Evolutionary conservation across 805 yeast species (phyloP), one percentile per base, ranked within the genome.

Genomic region (Cyberlindnera mississippiensis): DNA sequence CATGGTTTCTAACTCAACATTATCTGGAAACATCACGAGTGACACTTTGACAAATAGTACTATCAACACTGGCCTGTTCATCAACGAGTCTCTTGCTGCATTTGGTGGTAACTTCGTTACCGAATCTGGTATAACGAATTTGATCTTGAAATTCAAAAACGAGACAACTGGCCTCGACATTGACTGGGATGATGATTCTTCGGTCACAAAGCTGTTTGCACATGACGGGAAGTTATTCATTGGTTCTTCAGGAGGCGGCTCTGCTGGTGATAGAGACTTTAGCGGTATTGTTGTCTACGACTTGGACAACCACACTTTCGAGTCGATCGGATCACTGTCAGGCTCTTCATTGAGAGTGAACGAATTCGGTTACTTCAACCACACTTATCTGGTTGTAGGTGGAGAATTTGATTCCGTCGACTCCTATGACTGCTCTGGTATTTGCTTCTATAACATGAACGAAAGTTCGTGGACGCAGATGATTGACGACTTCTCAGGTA

Each of bases 381-480:
- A 63, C 7, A 64, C 72, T 2, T 52, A 68, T 15, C 62, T 88
- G 20, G 67, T 81, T 24, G 85, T 85, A 11, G 96, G 85, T 30
- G 96, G 97, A 18, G 68, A 73, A 33, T 88, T 85, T 57, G 72
- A 69, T 16, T 58, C 68, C 16, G 80, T 85, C 2, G 81, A 83
- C 0, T 64, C 76, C 4, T 62, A 73, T 26, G 60, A 64, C 19
- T 89, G 96, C 61, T 59, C 68, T 2, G 72, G 77, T 1, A 61
- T 90, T 28, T 89, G 96, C 59, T 63, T 82, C 28, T 86, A 76
- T 57, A 81, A 82, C 52, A 59, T 78, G 46, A 56, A 62, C 4
- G 66, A 69, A 26, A 64, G 75, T 0, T 64, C 80, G 16, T 82
- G 95, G 85, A 61, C 63, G 7, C 64, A 58, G 4, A 50, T 67